Evolutionary conservation across 192 early-diverging fungal species (phyloP).

Genomic region (Allomyces macrogynus): DNA sequence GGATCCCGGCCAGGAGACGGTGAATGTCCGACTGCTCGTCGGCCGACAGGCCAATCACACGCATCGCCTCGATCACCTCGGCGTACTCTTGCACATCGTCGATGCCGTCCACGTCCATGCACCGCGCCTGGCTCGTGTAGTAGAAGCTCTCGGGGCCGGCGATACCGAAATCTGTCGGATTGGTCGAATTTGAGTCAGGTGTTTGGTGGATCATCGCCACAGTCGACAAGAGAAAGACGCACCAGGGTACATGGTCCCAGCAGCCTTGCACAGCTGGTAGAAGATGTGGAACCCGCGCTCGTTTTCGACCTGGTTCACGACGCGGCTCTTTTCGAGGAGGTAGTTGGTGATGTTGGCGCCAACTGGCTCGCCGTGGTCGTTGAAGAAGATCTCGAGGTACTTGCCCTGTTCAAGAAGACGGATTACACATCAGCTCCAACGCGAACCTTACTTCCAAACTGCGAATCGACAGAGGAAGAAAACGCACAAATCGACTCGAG

Average conservation of each 20-base stretch:
- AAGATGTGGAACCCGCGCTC: conserved; percentile 99
- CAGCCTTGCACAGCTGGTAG: conserved; percentile 72
- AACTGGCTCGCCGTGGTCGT: conserved; percentile 70
- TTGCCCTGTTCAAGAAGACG: conserved; percentile 46
- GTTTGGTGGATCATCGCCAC: too few relatives aligned
- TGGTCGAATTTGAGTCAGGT: too few relatives aligned
- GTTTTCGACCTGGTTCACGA: conserved; percentile 77
- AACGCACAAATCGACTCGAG: conserved; percentile 77
- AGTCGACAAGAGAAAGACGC: too few relatives aligned
- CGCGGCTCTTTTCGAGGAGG: conserved; percentile 87
- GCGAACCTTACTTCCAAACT: background rate
- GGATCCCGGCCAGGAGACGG: conserved; percentile 74
- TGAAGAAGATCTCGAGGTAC: conserved; percentile 98
- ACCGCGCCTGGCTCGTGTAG: conserved; percentile 50
- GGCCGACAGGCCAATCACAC: conserved; percentile 63
- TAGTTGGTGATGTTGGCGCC: conserved; percentile 98
- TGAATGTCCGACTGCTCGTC: conserved; percentile 72
- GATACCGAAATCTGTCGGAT: conserved; percentile 38
- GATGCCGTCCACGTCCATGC: conserved; percentile 77
- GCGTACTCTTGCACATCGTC: conserved; percentile 69
- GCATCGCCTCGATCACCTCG: conserved; percentile 83
- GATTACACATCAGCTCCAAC: background rate
- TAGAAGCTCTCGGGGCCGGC: conserved; percentile 58
- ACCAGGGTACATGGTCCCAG: conserved; percentile 10
- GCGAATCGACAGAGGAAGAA: background rate